Evolutionary conservation across 495 filamentous ascomycete genomes (phyloP).

Genomic region (Penicillium bialowiezense): DNA sequence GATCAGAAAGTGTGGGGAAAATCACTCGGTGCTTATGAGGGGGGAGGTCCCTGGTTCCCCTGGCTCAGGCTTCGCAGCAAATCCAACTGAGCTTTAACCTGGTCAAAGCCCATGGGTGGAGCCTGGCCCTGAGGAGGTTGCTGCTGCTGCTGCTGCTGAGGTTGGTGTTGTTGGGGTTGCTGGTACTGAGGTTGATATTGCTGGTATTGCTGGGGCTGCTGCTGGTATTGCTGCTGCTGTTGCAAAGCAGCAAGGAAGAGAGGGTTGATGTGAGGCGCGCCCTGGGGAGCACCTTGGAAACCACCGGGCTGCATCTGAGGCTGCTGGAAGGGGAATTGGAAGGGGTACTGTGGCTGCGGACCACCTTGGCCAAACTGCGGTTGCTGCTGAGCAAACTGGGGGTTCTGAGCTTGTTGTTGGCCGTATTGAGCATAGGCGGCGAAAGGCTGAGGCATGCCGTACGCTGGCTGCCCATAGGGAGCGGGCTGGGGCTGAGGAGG

Average conservation of each 20-base stretch:
- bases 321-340: slow-evolving; percentile 41
- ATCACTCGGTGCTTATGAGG: slow-evolving; percentile 21
- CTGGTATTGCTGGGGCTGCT: slow-evolving; percentile 27
- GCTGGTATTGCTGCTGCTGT: slow-evolving; percentile 37
- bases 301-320: slow-evolving; percentile 24
- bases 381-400: slow-evolving; percentile 28
- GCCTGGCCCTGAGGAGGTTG: slow-evolving; percentile 8
- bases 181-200: slow-evolving; percentile 28
- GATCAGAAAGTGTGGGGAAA: slow-evolving; percentile 8
- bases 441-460: slow-evolving; percentile 30
- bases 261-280: slow-evolving; percentile 61
- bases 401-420: slow-evolving; percentile 34
- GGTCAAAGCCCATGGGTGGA: slow-evolving; percentile 39
- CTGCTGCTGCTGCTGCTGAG: slow-evolving; percentile 35
- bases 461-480: slow-evolving; percentile 19
- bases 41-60: slow-evolving; percentile 36
- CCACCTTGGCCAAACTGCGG: slow-evolving; percentile 6
- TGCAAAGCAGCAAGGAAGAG: slow-evolving; percentile 55
- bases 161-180: slow-evolving; percentile 37
- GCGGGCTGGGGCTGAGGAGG: slow-evolving; percentile 20
- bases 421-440: slow-evolving; percentile 28
- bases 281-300: slow-evolving; percentile 40
- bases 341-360: slow-evolving; percentile 27
- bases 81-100: slow-evolving; percentile 48
- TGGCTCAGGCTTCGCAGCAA: slow-evolving; percentile 42